A percentile compares a stretch with the other conserved stretches of the same genome.
Conservation (phyloP, 805 yeast genomes). For the Yarrowia divulgata region DNA sequence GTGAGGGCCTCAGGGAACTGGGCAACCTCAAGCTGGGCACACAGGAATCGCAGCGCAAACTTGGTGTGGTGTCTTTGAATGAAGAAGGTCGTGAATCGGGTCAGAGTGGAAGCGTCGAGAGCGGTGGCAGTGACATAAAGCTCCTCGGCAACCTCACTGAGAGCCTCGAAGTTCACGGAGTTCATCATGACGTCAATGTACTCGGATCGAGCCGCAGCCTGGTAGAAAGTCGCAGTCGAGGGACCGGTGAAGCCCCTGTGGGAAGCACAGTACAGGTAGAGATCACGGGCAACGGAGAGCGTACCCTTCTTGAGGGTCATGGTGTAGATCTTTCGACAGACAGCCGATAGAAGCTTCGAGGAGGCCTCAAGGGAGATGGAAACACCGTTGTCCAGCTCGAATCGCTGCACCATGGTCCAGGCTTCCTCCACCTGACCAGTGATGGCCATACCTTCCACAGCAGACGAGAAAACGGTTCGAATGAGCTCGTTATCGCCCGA, state of each 20-base stretch:
- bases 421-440: not conserved
- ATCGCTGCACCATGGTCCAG: slow-evolving; percentile 27
- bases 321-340: not conserved
- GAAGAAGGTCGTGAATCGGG: slow-evolving; percentile 6
- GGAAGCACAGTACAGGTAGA: slow-evolving; percentile 30
- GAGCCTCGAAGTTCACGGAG: not conserved
- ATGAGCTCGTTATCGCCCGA: slow-evolving; percentile 15
- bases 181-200: slow-evolving; percentile 5
- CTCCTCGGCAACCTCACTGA: slow-evolving; percentile 29
- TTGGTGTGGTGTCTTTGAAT: not conserved
- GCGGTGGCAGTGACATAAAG: slow-evolving; percentile 27
- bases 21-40: slow-evolving; percentile 22
- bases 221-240: not conserved
- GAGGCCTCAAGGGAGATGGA: slow-evolving; percentile 7
- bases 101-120: slow-evolving; percentile 13
- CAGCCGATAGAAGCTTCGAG: slow-evolving; percentile 13
- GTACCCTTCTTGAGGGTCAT: not conserved
- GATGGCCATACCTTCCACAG: slow-evolving; percentile 11
- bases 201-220: slow-evolving; percentile 3
- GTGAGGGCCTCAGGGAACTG: not conserved
- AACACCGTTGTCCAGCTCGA: slow-evolving; percentile 13
- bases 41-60: slow-evolving; percentile 31
- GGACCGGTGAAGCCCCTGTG: slow-evolving; percentile 4
- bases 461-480: slow-evolving; percentile 3
- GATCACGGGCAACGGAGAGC: not conserved